Base-by-base conservation (phyloP, 768 basidiomycete genomes). In the Lactarius indigo region DNA sequence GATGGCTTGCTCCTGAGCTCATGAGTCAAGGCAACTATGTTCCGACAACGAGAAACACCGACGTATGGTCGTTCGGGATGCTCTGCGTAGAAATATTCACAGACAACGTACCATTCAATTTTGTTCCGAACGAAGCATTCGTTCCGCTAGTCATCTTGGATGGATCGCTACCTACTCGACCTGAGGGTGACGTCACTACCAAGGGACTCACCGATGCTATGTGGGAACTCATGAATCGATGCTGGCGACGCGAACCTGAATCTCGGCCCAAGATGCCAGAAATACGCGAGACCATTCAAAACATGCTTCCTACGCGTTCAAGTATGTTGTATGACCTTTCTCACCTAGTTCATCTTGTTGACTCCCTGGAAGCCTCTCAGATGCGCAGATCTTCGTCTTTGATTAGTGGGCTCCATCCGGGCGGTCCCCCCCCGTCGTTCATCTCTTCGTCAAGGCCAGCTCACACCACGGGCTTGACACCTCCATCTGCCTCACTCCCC, bases 21-120 rank as follows among this genome's bases (percentile, higher is more conserved):
- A 33, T 69, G 26, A 35, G 42, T n/a, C 44, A 65, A 12, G 52
- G 47, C 28, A 6, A 26, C 31, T 37, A 28, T 50, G 44, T 62
- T 10, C 57, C 50, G n/a, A 70, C 57, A n/a, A 56, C 61, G 28
- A 79, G 75, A 17, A 69, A 77, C 54, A 80, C 80, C 6, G 82
- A 83, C 69, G 76, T 83, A 9, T 84, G 83, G 83, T 80, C 80
- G 35, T 82, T 82, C 68, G 82, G 76, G 13, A 83, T 83, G 78
- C 71, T 81, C 6, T 80, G 79, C 64, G 73, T 82, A 50, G 83
- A 84, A 71, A 59, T 84, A 26, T 75, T 83, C 61, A 81, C 80
- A 23, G 81, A 80, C 2, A 72, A 79, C 26, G 73, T 73, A 31
- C 82, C 82, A 9, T 83, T 76, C 72, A 69, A 67, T 50, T 71